Conservation (phyloP, 768 basidiomycete species). For the Boletus vinaceobasis region DNA sequence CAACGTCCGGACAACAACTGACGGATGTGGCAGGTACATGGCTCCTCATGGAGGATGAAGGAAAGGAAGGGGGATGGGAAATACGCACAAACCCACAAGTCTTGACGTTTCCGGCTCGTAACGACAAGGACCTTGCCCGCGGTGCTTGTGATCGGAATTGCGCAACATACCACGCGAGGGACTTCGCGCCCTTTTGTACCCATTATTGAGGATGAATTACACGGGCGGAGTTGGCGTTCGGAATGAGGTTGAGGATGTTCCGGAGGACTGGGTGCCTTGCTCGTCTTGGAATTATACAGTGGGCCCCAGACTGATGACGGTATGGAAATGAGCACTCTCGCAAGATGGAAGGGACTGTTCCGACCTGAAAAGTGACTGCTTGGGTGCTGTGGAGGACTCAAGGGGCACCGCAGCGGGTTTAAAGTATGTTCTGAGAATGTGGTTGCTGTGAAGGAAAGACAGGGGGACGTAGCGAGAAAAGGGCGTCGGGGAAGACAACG, state of each 20-base stretch:
- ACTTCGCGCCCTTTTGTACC: conserved; percentile 71
- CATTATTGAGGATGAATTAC: conserved; percentile 29
- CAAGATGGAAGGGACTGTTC: neutral
- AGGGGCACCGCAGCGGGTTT: conserved; percentile 11
- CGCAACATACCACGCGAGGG: conserved; percentile 87
- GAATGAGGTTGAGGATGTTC: neutral
- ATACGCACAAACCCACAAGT: conserved; percentile 86
- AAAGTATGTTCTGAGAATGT: conserved; percentile 3
- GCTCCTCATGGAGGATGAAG: neutral
- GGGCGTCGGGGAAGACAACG: conserved; percentile 1
- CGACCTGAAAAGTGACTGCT: conserved; percentile 6
- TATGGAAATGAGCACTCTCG: conserved; percentile 7
- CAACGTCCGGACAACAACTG: neutral
- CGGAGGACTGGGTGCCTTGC: neutral
- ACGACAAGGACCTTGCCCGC: conserved; percentile 78
- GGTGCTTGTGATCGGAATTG: conserved; percentile 75
- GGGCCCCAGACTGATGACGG: conserved; percentile 1
- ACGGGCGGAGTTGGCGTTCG: conserved; percentile 1
- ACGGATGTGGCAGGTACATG: conserved; percentile 1
- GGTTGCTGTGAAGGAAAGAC: conserved; percentile 10
- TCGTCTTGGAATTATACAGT: conserved; percentile 1
- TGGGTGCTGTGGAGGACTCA: conserved; percentile 2
- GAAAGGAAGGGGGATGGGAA: conserved; percentile 5
- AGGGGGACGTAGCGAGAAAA: conserved; percentile 1
- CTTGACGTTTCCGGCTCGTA: conserved; percentile 78